Conservation (phyloP, 345 rosid species). For the Alliaria petiolata region DNA sequence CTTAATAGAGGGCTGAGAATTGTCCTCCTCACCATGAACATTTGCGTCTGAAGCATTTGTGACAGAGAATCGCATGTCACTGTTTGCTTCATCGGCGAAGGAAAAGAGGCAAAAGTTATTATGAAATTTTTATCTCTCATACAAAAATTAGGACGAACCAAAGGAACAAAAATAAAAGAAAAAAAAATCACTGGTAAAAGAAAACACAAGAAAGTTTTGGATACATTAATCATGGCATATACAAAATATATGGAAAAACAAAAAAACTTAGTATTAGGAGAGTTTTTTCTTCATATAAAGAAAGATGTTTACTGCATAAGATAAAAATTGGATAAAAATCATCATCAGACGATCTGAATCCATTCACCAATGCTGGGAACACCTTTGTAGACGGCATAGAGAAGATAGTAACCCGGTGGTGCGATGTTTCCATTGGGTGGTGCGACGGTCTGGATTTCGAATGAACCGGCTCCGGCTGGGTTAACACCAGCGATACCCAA, state of each 20-base stretch:
- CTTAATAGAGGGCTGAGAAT: too few species aligned
- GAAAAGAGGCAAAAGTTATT: not conserved
- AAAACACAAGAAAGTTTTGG: not conserved
- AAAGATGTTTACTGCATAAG: conserved; percentile 5
- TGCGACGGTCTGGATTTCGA: conserved; percentile 20
- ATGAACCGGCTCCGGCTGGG: not conserved
- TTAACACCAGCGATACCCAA: conserved; percentile 31
- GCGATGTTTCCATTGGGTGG: conserved; percentile 47
- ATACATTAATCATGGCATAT: conserved; percentile 7
- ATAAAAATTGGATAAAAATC: not conserved
- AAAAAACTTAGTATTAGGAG: not conserved
- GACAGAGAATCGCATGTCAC: too few species aligned
- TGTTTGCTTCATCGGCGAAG: too few species aligned
- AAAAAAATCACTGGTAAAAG: not conserved
- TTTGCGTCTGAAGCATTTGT: too few species aligned
- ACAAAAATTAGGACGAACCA: not conserved
- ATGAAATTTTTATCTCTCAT: not conserved
- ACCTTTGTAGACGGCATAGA: conserved; percentile 48
- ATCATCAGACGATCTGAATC: conserved; percentile 44
- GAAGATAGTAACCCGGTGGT: conserved; percentile 57
- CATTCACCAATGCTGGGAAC: conserved; percentile 50
- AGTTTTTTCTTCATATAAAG: not conserved
- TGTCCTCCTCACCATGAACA: too few species aligned
- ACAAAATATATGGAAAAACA: not conserved
- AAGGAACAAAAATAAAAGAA: not conserved